These are phyloP conservation scores for Penicillium paradoxum DNA, from an alignment of 495 filamentous ascomycete genomes.

Conservation along the genomic window DNA sequence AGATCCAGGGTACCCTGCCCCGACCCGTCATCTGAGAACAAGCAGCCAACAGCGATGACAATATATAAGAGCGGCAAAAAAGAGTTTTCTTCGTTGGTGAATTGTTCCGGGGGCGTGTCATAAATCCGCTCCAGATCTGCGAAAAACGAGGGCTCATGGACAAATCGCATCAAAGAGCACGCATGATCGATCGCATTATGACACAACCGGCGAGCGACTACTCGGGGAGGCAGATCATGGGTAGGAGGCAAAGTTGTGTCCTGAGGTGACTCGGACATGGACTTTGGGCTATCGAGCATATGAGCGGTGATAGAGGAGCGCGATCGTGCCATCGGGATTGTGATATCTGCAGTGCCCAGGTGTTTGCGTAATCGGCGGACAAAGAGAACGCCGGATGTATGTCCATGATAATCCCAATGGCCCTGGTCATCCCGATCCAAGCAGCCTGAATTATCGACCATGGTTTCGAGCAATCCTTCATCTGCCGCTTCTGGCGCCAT, in stretches of 20 bases:
- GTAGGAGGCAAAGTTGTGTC: conserved; percentile 49
- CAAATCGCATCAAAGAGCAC: conserved; percentile 73
- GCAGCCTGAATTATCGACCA: conserved; percentile 87
- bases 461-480: conserved; percentile 82
- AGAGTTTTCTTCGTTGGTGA: conserved; percentile 66
- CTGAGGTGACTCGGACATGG: conserved; percentile 56
- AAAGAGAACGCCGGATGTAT: conserved; percentile 87
- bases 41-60: conserved; percentile 77
- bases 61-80: conserved; percentile 83
- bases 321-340: conserved; percentile 38
- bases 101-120: conserved; percentile 61
- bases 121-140: conserved; percentile 75
- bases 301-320: conserved; percentile 33
- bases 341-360: conserved; percentile 57
- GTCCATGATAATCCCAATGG: conserved; percentile 91
- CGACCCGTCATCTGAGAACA: conserved; percentile 59
- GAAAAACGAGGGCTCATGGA: conserved; percentile 87
- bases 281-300: conserved; percentile 69
- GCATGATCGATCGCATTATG: conserved; percentile 78
- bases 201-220: conserved; percentile 63
- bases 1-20: conserved; percentile 36
- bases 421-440: conserved; percentile 89
- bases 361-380: conserved; percentile 79
- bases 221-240: conserved; percentile 66
- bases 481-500: conserved; percentile 38